phyloP scores from a whole-genome alignment of 2,329 filamentous ascomycete genomes.

The Botrytis fabae region DNA sequence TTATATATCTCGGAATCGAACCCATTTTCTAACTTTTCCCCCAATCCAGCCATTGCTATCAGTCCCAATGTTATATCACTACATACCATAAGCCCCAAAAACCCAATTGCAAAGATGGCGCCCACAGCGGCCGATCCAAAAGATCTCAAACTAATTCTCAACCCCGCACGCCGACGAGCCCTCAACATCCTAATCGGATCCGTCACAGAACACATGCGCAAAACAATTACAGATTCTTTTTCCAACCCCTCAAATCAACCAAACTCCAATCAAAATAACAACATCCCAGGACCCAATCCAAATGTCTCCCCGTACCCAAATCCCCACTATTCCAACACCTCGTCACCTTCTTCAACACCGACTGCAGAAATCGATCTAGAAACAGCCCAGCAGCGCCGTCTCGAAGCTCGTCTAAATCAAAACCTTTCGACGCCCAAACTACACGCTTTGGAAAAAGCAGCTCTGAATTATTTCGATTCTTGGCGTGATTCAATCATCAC shows the following conservation, averaged over 20 bases:
- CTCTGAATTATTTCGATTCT: slow-evolving; percentile 70
- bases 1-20: not conserved
- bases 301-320: not conserved
- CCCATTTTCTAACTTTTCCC: no score
- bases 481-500: slow-evolving; percentile 73
- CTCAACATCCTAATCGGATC: slow-evolving; percentile 53
- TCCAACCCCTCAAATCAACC: slow-evolving; percentile 27
- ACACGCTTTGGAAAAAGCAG: slow-evolving; percentile 50
- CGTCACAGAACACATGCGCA: slow-evolving; percentile 56
- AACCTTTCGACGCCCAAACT: slow-evolving; percentile 32
- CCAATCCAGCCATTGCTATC: not conserved
- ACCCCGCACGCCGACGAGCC: slow-evolving; percentile 52
- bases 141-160: slow-evolving; percentile 49
- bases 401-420: slow-evolving; percentile 33
- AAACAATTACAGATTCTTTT: slow-evolving; percentile 48
- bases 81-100: not conserved
- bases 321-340: not conserved
- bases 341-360: not conserved
- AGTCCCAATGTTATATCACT: not conserved
- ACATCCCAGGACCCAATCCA: not conserved
- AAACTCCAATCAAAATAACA: not conserved
- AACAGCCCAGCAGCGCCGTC: slow-evolving; percentile 27
- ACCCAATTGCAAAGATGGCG: slow-evolving; percentile 26
- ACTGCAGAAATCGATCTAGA: slow-evolving; percentile 5
- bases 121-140: slow-evolving; percentile 33